A percentile compares a stretch with the other conserved stretches of the same genome.
Evolutionary conservation across 345 rosid species (phyloP).

Genomic region (Eucalyptus urophylla): DNA sequence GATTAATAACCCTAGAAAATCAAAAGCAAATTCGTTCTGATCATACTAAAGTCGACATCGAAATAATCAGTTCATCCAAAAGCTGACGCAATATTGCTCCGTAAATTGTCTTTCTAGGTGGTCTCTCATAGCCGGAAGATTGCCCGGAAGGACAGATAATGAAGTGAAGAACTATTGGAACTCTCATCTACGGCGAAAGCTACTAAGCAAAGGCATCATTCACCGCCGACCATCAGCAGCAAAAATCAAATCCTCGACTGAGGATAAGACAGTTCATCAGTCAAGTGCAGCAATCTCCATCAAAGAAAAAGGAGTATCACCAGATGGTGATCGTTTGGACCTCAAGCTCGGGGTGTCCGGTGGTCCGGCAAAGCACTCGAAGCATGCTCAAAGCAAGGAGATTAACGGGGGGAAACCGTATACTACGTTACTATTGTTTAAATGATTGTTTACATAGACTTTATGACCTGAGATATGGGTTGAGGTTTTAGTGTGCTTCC

Average conservation of each 20-base stretch:
- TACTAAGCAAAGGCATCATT: not conserved
- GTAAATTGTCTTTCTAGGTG: not conserved
- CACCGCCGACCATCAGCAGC: not conserved
- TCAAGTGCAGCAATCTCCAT: not conserved
- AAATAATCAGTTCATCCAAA: not conserved
- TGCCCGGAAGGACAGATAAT: conserved; percentile 20
- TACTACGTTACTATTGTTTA: not conserved
- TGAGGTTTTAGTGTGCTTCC: not conserved
- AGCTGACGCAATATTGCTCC: not conserved
- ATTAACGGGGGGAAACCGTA: not conserved
- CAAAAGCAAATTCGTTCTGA: not conserved
- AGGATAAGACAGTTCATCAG: not conserved
- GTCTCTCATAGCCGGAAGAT: conserved; percentile 21
- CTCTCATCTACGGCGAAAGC: conserved; percentile 11
- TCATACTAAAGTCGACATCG: not conserved
- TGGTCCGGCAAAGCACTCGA: not conserved
- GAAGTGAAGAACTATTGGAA: conserved; percentile 28
- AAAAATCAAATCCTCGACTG: not conserved
- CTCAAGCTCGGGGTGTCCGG: not conserved
- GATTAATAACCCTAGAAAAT: not conserved
- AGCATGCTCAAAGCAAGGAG: not conserved
- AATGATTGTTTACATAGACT: not conserved
- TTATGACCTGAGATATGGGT: not conserved
- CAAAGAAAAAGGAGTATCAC: not conserved
- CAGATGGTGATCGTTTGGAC: not conserved